These are phyloP conservation scores for Allantophomopsis cytisporea DNA, from an alignment of 2,329 filamentous ascomycete genomes.

Conservation along the genomic window DNA sequence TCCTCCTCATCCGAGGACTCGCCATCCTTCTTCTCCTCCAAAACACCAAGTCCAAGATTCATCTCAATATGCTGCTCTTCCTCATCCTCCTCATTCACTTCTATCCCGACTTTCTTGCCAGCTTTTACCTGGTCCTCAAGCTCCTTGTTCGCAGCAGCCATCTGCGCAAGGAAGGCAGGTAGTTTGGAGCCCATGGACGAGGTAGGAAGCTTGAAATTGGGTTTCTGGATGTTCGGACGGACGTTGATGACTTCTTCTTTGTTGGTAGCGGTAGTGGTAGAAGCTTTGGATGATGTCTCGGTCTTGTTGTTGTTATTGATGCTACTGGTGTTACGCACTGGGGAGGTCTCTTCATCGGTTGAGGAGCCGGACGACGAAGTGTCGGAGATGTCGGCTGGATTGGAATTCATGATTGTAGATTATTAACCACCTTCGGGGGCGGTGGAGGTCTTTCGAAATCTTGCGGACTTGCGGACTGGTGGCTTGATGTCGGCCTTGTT, in stretches of 20 bases:
- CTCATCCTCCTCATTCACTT: constrained; percentile 1
- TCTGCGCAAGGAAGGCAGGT: constrained; percentile 3
- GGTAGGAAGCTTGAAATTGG: constrained; percentile 2
- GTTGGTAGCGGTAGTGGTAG: not conserved
- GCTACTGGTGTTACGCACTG: too few species aligned
- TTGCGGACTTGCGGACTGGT: too few species aligned
- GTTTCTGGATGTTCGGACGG: constrained; percentile 1
- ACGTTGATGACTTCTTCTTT: constrained; percentile 1
- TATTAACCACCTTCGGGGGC: too few species aligned
- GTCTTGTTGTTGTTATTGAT: too few species aligned
- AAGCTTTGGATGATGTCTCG: too few species aligned
- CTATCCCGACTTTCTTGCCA: not conserved
- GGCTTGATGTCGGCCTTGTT: too few species aligned
- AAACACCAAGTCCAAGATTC: constrained; percentile 7
- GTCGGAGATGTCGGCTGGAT: too few species aligned
- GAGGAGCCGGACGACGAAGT: too few species aligned
- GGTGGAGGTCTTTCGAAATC: too few species aligned
- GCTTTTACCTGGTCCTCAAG: constrained; percentile 2
- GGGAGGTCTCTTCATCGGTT: too few species aligned
- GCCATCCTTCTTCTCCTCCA: constrained; percentile 3
- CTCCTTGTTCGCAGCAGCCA: constrained; percentile 4
- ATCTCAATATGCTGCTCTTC: constrained; percentile 6
- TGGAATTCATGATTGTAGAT: too few species aligned
- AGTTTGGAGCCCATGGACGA: not conserved
- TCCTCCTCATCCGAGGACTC: too few species aligned